A percentile compares a stretch with the other conserved stretches of the same genome.
Conservation (phyloP, 306 rosid species). For the Bauhinia variegata region DNA sequence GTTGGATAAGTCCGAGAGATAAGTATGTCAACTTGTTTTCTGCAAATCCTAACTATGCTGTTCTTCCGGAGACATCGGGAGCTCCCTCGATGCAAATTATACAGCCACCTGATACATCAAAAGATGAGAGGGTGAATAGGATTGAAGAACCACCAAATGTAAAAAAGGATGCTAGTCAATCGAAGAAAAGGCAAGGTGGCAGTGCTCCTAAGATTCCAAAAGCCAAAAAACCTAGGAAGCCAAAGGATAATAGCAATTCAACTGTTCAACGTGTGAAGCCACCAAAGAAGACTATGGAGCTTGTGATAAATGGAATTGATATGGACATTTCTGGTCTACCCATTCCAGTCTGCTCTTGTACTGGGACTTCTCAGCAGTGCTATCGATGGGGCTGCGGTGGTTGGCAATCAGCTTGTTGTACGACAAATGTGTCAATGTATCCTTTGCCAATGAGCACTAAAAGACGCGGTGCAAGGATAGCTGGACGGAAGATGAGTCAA, state of each 20-base stretch:
- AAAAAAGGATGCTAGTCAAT: slow-evolving; percentile 59
- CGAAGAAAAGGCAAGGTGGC: slow-evolving; percentile 65
- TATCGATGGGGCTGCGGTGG: slow-evolving; percentile 98
- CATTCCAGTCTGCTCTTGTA: slow-evolving; percentile 88
- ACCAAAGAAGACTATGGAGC: slow-evolving; percentile 70
- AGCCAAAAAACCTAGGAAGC: slow-evolving; percentile 78
- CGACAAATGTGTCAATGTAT: slow-evolving; percentile 80
- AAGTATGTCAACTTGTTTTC: slow-evolving; percentile 74
- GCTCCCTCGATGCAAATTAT: slow-evolving; percentile 63
- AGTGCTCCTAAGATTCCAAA: slow-evolving; percentile 61
- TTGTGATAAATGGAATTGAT: slow-evolving; percentile 81
- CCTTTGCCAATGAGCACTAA: slow-evolving; percentile 96
- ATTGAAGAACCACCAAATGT: slow-evolving; percentile 61
- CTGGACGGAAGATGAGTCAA: slow-evolving; percentile 95
- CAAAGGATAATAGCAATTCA: slow-evolving; percentile 56
- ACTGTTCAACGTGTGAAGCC: slow-evolving; percentile 68
- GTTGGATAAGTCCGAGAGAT: slow-evolving; percentile 75
- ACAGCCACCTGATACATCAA: slow-evolving; percentile 55
- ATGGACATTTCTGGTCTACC: slow-evolving; percentile 95
- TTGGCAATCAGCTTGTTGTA: slow-evolving; percentile 99
- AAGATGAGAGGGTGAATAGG: slow-evolving; percentile 64
- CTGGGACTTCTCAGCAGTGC: slow-evolving; percentile 86
- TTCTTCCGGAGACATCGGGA: slow-evolving; percentile 72
- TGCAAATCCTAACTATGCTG: slow-evolving; percentile 58
- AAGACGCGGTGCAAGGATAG: slow-evolving; percentile 94